phyloP scores from a whole-genome alignment of 257 asterid species.

The Datura wrightii region DNA sequence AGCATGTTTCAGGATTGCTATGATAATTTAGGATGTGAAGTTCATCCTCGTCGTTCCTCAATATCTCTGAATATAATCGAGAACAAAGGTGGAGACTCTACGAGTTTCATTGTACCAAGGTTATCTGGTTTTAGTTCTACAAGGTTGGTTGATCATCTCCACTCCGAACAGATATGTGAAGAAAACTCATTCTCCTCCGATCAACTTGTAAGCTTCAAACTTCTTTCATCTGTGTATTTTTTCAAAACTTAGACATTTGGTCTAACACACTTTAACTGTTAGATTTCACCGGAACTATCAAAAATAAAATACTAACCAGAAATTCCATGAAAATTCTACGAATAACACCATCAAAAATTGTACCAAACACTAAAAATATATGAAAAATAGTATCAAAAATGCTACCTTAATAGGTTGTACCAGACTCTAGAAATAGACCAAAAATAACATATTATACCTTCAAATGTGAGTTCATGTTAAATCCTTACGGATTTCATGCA shows the following conservation, averaged over 20 bases:
- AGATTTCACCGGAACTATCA: no score
- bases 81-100: background rate
- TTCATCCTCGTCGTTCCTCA: slow-evolving; percentile 11
- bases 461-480: background rate
- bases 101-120: background rate
- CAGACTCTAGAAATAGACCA: background rate
- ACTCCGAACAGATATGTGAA: background rate
- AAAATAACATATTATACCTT: background rate
- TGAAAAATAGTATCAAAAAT: background rate
- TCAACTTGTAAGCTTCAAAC: slow-evolving; percentile 27
- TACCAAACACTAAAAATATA: no score
- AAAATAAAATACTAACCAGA: no score
- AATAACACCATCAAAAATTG: no score
- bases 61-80: background rate
- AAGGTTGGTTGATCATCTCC: background rate
- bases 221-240: background rate
- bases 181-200: background rate
- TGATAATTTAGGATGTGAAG: slow-evolving; percentile 24
- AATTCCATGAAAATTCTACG: no score
- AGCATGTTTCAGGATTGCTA: background rate
- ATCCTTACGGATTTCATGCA: background rate
- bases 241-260: no score
- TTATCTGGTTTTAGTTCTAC: background rate
- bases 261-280: no score
- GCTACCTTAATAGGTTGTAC: background rate